Evolutionary conservation across 257 asterid genomes (phyloP).

Genomic region (Scutellaria barbata): DNA sequence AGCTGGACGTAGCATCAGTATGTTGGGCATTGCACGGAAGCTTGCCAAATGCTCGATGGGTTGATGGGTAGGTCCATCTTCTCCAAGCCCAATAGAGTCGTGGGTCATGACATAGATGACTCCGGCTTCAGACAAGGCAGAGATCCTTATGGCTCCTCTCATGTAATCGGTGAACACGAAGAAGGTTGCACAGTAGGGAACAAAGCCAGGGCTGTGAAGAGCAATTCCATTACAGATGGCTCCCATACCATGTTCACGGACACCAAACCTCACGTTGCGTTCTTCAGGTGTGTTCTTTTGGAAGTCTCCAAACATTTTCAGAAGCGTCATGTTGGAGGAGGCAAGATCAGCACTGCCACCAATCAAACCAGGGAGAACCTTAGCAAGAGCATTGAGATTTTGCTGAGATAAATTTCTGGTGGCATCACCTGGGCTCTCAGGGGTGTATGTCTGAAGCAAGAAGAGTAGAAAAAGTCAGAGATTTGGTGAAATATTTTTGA

Average conservation of each 20-base stretch:
- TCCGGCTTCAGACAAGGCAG: constrained; percentile 68
- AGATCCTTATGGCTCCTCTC: constrained; percentile 75
- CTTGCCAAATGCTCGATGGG: constrained; percentile 83
- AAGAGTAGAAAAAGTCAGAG: constrained; percentile 2
- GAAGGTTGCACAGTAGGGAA: constrained; percentile 88
- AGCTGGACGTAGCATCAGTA: constrained; percentile 82
- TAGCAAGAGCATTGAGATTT: constrained; percentile 77
- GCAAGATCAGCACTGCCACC: constrained; percentile 97
- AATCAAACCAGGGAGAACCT: constrained; percentile 79
- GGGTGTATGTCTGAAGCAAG: constrained; percentile 67
- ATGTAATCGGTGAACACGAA: constrained; percentile 85
- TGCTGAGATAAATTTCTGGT: constrained; percentile 73
- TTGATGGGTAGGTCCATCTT: constrained; percentile 89
- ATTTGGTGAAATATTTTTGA: not conserved
- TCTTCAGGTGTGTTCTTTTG: constrained; percentile 82
- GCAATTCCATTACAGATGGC: constrained; percentile 80
- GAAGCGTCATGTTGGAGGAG: constrained; percentile 85
- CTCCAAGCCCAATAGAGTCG: constrained; percentile 87
- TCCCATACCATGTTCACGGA: constrained; percentile 82
- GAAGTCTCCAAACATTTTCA: constrained; percentile 77
- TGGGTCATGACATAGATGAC: constrained; percentile 91
- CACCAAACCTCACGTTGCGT: constrained; percentile 75
- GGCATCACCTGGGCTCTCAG: constrained; percentile 76
- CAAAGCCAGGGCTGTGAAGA: constrained; percentile 69
- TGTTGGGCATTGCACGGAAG: constrained; percentile 85